Evolutionary conservation across 148 eudicot species (phyloP).

Genomic region (Talinum fruticosum): DNA sequence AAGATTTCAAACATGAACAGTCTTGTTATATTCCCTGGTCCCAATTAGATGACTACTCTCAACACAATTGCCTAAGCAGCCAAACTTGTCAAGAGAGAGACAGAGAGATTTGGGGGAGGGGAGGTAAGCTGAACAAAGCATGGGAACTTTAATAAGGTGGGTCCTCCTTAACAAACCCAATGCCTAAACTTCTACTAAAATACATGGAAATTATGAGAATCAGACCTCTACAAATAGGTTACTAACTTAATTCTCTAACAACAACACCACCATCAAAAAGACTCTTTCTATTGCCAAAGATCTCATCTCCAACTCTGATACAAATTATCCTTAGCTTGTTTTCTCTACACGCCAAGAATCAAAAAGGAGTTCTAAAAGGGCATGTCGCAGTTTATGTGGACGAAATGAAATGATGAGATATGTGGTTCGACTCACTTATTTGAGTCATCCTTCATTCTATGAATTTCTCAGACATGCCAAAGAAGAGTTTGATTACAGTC

Average conservation of each 20-base stretch:
- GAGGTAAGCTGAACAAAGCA: background rate
- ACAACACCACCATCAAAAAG: background rate
- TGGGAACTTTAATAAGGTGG: background rate
- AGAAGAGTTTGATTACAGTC: slow-evolving; percentile 49
- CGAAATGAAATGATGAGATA: slow-evolving; percentile 31
- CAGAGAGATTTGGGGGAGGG: background rate
- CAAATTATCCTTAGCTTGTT: slow-evolving; percentile 1
- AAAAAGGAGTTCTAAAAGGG: slow-evolving; percentile 40
- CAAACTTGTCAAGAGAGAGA: background rate
- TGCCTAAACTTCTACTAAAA: background rate
- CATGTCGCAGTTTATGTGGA: slow-evolving; percentile 56
- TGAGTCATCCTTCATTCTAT: slow-evolving; percentile 47
- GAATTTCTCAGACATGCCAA: slow-evolving; percentile 34
- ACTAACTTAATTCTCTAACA: background rate
- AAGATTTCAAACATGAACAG: background rate
- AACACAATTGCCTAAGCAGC: background rate
- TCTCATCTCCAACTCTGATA: background rate
- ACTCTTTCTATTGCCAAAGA: background rate
- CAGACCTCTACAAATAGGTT: background rate
- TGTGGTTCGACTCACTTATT: slow-evolving; percentile 45
- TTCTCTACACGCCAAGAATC: slow-evolving; percentile 20
- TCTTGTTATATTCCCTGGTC: background rate
- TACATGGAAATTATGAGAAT: background rate
- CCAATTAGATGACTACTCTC: background rate
- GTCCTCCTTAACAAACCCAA: background rate